Evolutionary conservation across 2,329 filamentous ascomycete species (phyloP).

Genomic region (Aspergillus candidus): DNA sequence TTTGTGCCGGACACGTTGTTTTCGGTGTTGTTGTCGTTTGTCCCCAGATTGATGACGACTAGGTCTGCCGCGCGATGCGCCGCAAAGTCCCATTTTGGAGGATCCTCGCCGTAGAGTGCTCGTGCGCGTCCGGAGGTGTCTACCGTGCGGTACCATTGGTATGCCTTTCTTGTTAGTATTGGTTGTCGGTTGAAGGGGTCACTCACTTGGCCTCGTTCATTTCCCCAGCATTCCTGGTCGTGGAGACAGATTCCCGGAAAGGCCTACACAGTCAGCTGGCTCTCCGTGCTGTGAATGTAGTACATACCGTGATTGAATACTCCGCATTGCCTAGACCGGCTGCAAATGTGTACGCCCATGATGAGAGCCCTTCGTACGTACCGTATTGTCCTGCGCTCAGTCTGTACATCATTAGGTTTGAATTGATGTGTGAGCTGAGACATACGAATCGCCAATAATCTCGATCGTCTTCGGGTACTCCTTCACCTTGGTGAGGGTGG

Average conservation of each 20-base stretch:
- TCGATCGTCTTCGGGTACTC: slow-evolving; percentile 34
- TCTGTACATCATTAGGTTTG: slow-evolving; percentile 44
- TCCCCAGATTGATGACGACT: slow-evolving; percentile 42
- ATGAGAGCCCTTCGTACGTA: slow-evolving; percentile 52
- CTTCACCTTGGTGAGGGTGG: slow-evolving; percentile 40
- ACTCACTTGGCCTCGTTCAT: slow-evolving; percentile 41
- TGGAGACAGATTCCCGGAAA: slow-evolving; percentile 54
- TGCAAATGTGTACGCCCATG: slow-evolving; percentile 51
- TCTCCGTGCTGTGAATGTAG: neutral
- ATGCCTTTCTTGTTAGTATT: slow-evolving; percentile 22
- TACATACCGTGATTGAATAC: slow-evolving; percentile 45
- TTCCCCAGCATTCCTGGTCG: slow-evolving; percentile 52
- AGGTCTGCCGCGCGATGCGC: slow-evolving; percentile 30
- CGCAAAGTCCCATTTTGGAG: slow-evolving; percentile 22
- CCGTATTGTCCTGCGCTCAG: slow-evolving; percentile 52
- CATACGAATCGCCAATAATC: slow-evolving; percentile 40
- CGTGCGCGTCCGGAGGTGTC: slow-evolving; percentile 47
- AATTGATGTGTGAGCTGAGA: neutral
- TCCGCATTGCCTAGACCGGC: slow-evolving; percentile 54
- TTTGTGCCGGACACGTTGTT: slow-evolving; percentile 35
- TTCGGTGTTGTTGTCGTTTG: slow-evolving; percentile 38
- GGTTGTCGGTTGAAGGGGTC: neutral
- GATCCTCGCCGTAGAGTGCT: slow-evolving; percentile 33
- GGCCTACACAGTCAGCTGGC: slow-evolving; percentile 13
- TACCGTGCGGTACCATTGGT: slow-evolving; percentile 54